Conservation (phyloP, 2,329 filamentous ascomycete genomes). For the Calonectria naviculata region DNA sequence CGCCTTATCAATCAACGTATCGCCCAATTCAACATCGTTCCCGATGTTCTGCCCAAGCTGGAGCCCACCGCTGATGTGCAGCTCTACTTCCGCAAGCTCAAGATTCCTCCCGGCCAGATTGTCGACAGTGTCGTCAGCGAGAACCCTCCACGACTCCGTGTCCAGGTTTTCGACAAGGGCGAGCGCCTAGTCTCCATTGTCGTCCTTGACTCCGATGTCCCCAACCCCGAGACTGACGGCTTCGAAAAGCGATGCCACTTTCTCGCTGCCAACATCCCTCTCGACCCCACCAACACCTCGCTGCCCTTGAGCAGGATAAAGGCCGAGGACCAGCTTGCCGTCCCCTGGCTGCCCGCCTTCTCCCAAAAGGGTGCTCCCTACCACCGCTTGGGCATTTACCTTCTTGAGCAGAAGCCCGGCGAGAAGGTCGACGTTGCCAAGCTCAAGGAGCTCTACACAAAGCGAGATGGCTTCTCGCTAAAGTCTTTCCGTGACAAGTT, state of each 20-base stretch:
- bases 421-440: conserved; percentile 66
- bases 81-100: conserved; percentile 79
- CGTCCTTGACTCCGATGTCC: conserved; percentile 92
- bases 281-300: conserved; percentile 64
- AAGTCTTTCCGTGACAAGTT: conserved; percentile 80
- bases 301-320: conserved; percentile 74
- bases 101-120: conserved; percentile 80
- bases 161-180: conserved; percentile 87
- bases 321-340: conserved; percentile 72
- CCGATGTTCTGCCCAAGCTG: conserved; percentile 86
- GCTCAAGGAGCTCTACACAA: conserved; percentile 63
- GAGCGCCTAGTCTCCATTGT: conserved; percentile 85
- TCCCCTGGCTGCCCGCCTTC: conserved; percentile 87
- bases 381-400: conserved; percentile 85
- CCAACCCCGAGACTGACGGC: conserved; percentile 77
- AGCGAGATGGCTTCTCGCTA: conserved; percentile 77
- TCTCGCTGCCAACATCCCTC: conserved; percentile 75
- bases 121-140: conserved; percentile 82
- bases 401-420: conserved; percentile 81
- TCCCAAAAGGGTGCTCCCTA: conserved; percentile 92
- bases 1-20: conserved; percentile 87
- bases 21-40: conserved; percentile 85
- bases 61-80: conserved; percentile 83
- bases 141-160: conserved; percentile 76
- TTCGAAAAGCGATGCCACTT: conserved; percentile 90